phyloP scores from a whole-genome alignment of 495 filamentous ascomycete genomes.

The Amniculicola lignicola region DNA sequence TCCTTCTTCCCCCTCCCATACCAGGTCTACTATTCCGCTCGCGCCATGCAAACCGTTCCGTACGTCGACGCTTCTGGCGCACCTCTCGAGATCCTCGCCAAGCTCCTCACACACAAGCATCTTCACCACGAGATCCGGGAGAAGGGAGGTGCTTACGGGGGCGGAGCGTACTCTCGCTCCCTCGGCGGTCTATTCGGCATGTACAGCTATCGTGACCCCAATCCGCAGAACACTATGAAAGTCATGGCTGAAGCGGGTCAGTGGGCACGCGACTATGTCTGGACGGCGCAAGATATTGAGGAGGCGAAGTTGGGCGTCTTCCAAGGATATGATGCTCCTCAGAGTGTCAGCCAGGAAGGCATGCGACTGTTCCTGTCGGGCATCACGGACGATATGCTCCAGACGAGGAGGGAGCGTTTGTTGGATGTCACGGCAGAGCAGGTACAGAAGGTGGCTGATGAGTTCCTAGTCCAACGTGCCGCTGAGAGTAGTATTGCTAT shows the following conservation, averaged over 20 bases:
- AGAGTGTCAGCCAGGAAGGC: conserved; percentile 83
- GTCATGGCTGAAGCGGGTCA: conserved; percentile 80
- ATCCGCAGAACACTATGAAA: conserved; percentile 79
- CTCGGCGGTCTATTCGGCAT: conserved; percentile 86
- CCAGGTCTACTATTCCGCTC: conserved; percentile 89
- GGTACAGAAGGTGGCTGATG: conserved; percentile 75
- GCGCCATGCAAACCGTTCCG: conserved; percentile 77
- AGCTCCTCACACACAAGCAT: conserved; percentile 95
- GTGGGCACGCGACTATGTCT: conserved; percentile 79
- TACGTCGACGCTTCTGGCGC: conserved; percentile 74
- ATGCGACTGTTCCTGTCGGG: conserved; percentile 80
- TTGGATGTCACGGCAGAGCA: conserved; percentile 82
- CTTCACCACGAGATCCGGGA: conserved; percentile 97
- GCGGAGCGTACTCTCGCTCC: conserved; percentile 76
- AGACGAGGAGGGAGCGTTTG: conserved; percentile 77
- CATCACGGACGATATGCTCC: conserved; percentile 84
- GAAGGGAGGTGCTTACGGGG: conserved; percentile 95
- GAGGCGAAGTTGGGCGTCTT: conserved; percentile 95
- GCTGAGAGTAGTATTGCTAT: conserved; percentile 60
- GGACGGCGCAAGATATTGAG: conserved; percentile 84
- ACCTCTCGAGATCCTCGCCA: conserved; percentile 79
- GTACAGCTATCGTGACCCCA: conserved; percentile 96
- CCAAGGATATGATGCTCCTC: conserved; percentile 89
- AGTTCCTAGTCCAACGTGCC: conserved; percentile 72
- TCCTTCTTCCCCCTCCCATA: conserved; percentile 93